phyloP scores from a whole-genome alignment of 2,329 filamentous ascomycete genomes.

The Teratosphaeria destructans region DNA sequence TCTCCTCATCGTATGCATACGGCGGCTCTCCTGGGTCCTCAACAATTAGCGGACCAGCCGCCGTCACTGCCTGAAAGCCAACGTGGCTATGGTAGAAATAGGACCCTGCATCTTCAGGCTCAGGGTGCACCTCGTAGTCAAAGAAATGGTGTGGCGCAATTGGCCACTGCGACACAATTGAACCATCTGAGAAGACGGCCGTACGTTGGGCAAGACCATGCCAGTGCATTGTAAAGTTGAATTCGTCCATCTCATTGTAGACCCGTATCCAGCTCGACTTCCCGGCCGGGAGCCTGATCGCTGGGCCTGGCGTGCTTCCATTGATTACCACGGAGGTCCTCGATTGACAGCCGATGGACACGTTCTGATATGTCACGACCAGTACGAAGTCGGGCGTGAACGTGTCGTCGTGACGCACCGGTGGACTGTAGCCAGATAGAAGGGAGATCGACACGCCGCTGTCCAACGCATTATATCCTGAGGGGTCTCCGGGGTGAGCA shows the following conservation, averaged over 20 bases:
- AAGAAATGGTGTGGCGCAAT: conserved; percentile 53
- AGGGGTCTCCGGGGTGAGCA: background rate
- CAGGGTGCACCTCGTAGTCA: conserved; percentile 53
- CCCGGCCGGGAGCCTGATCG: conserved; percentile 37
- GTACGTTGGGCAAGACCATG: conserved; percentile 52
- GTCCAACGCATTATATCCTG: background rate
- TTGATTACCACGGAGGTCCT: conserved; percentile 43
- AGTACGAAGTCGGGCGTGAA: conserved; percentile 39
- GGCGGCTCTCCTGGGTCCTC: conserved; percentile 38
- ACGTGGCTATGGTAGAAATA: conserved; percentile 63
- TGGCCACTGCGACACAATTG: conserved; percentile 55
- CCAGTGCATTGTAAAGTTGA: conserved; percentile 57
- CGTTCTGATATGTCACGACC: conserved; percentile 33
- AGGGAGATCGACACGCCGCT: background rate
- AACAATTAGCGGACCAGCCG: conserved; percentile 49
- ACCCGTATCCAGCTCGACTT: conserved; percentile 46
- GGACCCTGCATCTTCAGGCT: conserved; percentile 46
- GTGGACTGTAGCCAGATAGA: background rate
- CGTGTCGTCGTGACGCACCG: conserved; percentile 11
- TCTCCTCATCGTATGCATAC: conserved; percentile 54
- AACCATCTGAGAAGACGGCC: conserved; percentile 55
- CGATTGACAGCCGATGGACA: conserved; percentile 36
- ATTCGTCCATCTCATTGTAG: conserved; percentile 45
- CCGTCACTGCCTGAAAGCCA: conserved; percentile 50
- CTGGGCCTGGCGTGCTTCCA: conserved; percentile 43